Base-by-base conservation (phyloP, 139 green algal species). In the Chlorella vulgaris region DNA sequence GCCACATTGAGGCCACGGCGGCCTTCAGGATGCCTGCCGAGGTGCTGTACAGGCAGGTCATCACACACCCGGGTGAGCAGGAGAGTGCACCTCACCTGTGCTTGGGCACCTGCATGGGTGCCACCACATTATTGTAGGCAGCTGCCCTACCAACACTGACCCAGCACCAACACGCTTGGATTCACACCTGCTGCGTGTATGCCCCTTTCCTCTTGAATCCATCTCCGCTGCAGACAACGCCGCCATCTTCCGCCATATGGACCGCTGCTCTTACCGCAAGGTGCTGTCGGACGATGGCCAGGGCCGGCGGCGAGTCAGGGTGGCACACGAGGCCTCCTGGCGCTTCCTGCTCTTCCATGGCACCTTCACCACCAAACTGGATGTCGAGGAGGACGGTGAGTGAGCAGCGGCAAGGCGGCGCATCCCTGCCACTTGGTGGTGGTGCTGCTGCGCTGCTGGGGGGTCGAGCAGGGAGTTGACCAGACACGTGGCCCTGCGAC, bases 321-420 rank as follows among this genome's bases (percentile, higher is more conserved):
- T 86, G 40, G 81, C 61, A 33, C 81, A 86, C 38, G 81, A 82
- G 62, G 81, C 81, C 26, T 67, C 31, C 58, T 86, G 81, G 81
- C 73, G 74, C 63, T 82, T 86, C 81, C 74, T 86, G 24, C 28
- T 82, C 13, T 67, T 82, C 10, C 42, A 47, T 31, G 81, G 81
- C 67, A 86, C 33, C 28, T 86, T 86, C 55, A 85, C 71, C 5
- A 85, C 81, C 39, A 73, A 69, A 36, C 61, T 66, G 60, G 5
- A 62, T n/a, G 74, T 80, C 15, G 58, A 70, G 36, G 21, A 80
- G 58, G 73, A 71, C 26, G 50, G 43, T 10, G 28, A 58, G 47
- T 58, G 47, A 58, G 47, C 13, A 58, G 47, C n/a, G n/a, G n/a
- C n/a, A n/a, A n/a, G n/a, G n/a, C n/a, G n/a, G n/a, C n/a, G 47